Base-by-base conservation (phyloP, 2,329 filamentous ascomycete species). In the Chrysoporthe austroafricana region DNA sequence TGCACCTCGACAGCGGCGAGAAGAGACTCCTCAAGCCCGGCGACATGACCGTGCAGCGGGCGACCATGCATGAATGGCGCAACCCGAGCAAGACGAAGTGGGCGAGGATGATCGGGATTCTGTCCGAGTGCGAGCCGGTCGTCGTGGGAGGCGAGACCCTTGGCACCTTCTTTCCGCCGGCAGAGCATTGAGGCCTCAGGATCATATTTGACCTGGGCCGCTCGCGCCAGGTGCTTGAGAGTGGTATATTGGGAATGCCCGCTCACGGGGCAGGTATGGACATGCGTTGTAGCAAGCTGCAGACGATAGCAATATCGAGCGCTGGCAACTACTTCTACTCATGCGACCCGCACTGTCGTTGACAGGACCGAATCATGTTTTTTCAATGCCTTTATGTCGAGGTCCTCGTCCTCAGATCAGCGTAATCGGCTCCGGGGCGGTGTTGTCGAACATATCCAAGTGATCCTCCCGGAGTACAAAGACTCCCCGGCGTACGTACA, bases 1-100 rank as follows among this genome's bases (percentile, higher is more conserved):
- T 63, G 32, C 14, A 21, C 14, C 62, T 63, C 50, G 62, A 63
- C 48, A n/a, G 48, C 26, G 34, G 62, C 18, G 62, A 63, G 62
- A 56, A 18, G 18, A 48, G 62, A 5, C 34, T 63, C n/a, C 36
- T 56, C 16, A 32, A n/a, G 16, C 62, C 21, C 3, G 62, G 62
- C n/a, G 62, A 63, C 18, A 36, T 56, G 13, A 43, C 26, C 13
- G 34, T 63, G n/a, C 34, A 63, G 18, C 48, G 62, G 13, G 34
- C 34, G n/a, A 44, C n/a, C 7, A 50, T 32, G 36, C 48, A 63
- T 42, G 16, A 4, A 2, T 63, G 48, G 62, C 46, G 18, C 3
- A 63, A 63, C 36, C n/a, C 39, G 16, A 63, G 34, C 26, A 34
- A 54, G 36, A 34, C 34, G 5, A n/a, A 11, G 58, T 61, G 34